Evolutionary conservation across 208 protist species (phyloP).

Genomic region (Crithidia fasciculata): DNA sequence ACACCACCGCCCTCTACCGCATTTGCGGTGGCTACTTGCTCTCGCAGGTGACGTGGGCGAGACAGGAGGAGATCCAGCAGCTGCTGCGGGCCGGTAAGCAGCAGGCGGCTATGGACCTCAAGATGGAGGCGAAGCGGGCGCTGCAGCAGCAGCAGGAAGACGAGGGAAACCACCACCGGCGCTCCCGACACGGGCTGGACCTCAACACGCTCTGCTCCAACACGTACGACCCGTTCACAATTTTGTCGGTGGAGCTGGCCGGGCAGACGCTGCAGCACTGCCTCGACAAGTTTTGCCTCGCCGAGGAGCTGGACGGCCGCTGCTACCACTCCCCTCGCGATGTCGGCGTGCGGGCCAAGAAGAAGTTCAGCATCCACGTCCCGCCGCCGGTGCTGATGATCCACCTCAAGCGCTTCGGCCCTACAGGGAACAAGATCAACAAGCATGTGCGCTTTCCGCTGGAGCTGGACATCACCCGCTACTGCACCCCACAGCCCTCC

Average conservation of each 20-base stretch:
- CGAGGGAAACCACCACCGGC: not conserved
- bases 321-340: slow-evolving; percentile 80
- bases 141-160: not conserved
- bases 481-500: slow-evolving; percentile 44
- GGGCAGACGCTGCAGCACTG: slow-evolving; percentile 80
- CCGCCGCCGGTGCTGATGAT: slow-evolving; percentile 86
- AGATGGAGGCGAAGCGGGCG: slow-evolving; percentile 48
- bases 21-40: slow-evolving; percentile 87
- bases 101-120: slow-evolving; percentile 79
- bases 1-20: slow-evolving; percentile 81
- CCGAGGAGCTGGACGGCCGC: slow-evolving; percentile 74
- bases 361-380: slow-evolving; percentile 82
- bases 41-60: slow-evolving; percentile 83
- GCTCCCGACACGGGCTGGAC: slow-evolving; percentile 19
- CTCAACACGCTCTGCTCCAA: slow-evolving; percentile 64
- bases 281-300: slow-evolving; percentile 73
- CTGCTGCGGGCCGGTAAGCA: slow-evolving; percentile 63
- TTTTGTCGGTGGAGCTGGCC: slow-evolving; percentile 76
- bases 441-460: slow-evolving; percentile 74
- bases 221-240: slow-evolving; percentile 88
- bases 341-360: slow-evolving; percentile 77
- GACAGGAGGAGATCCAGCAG: slow-evolving; percentile 80
- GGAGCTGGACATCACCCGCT: slow-evolving; percentile 62
- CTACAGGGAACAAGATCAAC: slow-evolving; percentile 65
- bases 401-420: slow-evolving; percentile 90